These are phyloP conservation scores for Beauveria rudraprayagi DNA, from an alignment of 2,329 filamentous ascomycete genomes.

Conservation along the genomic window DNA sequence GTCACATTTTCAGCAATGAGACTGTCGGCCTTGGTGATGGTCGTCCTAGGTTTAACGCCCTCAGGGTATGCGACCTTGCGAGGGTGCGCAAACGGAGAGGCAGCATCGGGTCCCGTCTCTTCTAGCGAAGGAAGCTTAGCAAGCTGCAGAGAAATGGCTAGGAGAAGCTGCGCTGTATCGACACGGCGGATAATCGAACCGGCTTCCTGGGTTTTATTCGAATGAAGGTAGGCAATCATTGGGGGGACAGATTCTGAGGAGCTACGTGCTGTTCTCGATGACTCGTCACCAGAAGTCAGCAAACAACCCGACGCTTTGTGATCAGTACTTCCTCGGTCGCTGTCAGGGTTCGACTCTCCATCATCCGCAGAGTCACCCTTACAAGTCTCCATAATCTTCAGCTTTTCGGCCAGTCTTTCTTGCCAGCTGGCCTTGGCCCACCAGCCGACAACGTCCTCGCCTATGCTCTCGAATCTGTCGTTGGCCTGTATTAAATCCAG, in stretches of 20 bases:
- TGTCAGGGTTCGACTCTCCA: slow-evolving; percentile 25
- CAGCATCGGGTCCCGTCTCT: slow-evolving; percentile 46
- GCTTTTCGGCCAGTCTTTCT: slow-evolving; percentile 66
- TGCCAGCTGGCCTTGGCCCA: slow-evolving; percentile 97
- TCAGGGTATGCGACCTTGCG: slow-evolving; percentile 78
- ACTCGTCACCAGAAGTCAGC: neutral
- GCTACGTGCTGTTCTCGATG: slow-evolving; percentile 3
- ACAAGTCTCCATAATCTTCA: slow-evolving; percentile 60
- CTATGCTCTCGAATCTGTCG: slow-evolving; percentile 76
- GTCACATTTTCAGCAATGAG: slow-evolving; percentile 83
- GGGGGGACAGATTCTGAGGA: slow-evolving; percentile 47
- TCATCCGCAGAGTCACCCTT: slow-evolving; percentile 31
- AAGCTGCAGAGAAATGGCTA: slow-evolving; percentile 74
- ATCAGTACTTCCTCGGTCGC: slow-evolving; percentile 19
- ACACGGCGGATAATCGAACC: slow-evolving; percentile 74
- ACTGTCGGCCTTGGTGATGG: slow-evolving; percentile 73
- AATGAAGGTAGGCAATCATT: slow-evolving; percentile 76
- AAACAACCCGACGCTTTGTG: neutral
- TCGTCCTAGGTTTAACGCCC: slow-evolving; percentile 70
- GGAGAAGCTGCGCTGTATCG: slow-evolving; percentile 75
- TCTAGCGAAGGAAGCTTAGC: slow-evolving; percentile 73
- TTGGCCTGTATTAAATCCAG: slow-evolving; percentile 75
- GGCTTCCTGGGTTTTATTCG: slow-evolving; percentile 34
- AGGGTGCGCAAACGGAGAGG: slow-evolving; percentile 68
- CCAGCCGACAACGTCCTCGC: slow-evolving; percentile 87